Base-by-base conservation (phyloP, 331 rosid species). In the Erythrophleum ivorense region DNA sequence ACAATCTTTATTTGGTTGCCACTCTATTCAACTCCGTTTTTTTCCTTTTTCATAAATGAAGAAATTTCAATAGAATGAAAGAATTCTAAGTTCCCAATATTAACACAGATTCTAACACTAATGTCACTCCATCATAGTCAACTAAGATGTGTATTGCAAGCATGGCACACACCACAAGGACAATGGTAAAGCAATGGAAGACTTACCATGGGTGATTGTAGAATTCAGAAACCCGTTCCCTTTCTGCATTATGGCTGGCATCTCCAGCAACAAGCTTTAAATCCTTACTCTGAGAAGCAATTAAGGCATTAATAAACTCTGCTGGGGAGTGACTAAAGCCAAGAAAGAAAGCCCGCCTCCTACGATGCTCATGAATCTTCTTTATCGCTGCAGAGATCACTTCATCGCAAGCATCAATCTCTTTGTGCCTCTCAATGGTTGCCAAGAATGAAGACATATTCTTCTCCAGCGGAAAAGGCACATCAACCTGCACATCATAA, bases 311-410 rank as follows among this genome's bases (percentile, higher is more conserved):
- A 50, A 93, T 78, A 78, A 93, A 93, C 85, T 93, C 98, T 3
- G 87, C 85, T 15, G 99, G 98, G 79, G 94, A 91, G 77, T 92
- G 92, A 82, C 99, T 89, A 87, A 96, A 93, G 54, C 94, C 91
- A 86, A 93, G 97, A 90, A 96, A 96, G 88, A 92, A 96, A 71
- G 97, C 90, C 10, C 95, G 89, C 72, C 94, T 91, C 76, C 85
- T 83, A 6, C 79, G 77, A 83, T 92, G 97, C 80, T 93, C 98
- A n/a, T 88, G 91, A 50, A 93, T 85, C 86, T 92, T 91, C 82
- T 92, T 92, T 38, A 93, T 82, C 29, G 93, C 83, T 19, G 81
- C 63, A 36, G 81, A 54, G 48, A 95, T 95, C 78, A 87, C 40
- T 77, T 93, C 95, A 82, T 91, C 97, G 41, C 79, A 88, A 65